Evolutionary conservation across 2,329 filamentous ascomycete species (phyloP), one percentile per base, ranked within the genome.

Genomic region (Penicillium sp.): DNA sequence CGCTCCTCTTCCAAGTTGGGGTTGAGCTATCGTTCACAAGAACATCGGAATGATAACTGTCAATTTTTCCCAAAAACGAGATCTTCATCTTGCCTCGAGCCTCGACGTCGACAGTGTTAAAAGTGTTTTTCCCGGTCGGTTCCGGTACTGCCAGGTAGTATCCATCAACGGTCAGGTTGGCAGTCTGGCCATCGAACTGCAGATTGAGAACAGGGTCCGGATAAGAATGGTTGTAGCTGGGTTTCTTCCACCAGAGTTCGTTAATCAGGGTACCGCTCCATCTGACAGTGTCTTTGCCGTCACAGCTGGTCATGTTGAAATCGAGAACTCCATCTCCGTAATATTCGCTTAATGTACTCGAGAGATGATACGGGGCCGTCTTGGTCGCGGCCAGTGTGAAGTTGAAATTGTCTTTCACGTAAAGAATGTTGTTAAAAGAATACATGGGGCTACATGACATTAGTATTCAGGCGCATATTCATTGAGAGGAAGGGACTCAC

Each of bases 21-120:
- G 28, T 48, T 4, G 50, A 25, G 6, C 35, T 36, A 13, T 44
- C 28, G 20, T 31, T 48, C 10, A 45, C 35, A 8, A 48, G 41
- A 13, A 28, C 40, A 30, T 48, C 40, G 11, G 45, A 48, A 36
- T 48, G 40, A 36, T 41, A 36, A 14, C 28, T 35, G 11, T 52
- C 35, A 5, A 39, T 44, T 6, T 11, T 39, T 13, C 47, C 41
- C 9, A 22, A 22, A 9, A 49, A 40, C 1, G 33, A 22, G 14
- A 47, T 42, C 5, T 7, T 24, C 36, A 47, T 24, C 28, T 41
- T 40, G 5, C 25, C 45, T 20, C 11, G 35, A 11, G 30, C 20
- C 6, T 40, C n/a, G 14, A 16, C 13, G 8, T 31, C 27, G 5
- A 30, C 28, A 3, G 27, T 22, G 10, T 39, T 31, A 20, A 47